phyloP scores from a whole-genome alignment of 2,329 filamentous ascomycete genomes.

The Claviceps sp. region DNA sequence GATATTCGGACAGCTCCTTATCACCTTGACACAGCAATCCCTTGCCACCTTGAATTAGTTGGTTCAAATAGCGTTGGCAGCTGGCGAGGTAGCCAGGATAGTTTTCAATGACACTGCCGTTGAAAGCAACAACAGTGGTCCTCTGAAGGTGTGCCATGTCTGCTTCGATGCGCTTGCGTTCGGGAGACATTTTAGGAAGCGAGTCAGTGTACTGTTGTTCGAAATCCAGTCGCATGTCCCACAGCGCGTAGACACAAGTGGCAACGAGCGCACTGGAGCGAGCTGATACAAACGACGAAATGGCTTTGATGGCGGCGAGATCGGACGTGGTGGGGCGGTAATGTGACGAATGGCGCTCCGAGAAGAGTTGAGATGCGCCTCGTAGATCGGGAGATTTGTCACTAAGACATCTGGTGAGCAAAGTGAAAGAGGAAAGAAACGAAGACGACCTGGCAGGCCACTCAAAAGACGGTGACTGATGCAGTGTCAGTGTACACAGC shows the following conservation, averaged over 20 bases:
- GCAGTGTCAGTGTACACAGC: slow-evolving; percentile 10
- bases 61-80: slow-evolving; percentile 51
- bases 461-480: background rate
- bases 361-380: slow-evolving; percentile 34
- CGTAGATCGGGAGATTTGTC: slow-evolving; percentile 30
- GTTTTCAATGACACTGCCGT: slow-evolving; percentile 66
- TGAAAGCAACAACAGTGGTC: slow-evolving; percentile 65
- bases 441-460: background rate
- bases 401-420: slow-evolving; percentile 15
- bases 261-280: slow-evolving; percentile 48
- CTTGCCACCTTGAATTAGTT: slow-evolving; percentile 30
- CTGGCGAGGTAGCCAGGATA: slow-evolving; percentile 54
- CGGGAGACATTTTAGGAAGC: slow-evolving; percentile 17
- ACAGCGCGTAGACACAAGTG: slow-evolving; percentile 44
- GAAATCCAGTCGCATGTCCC: slow-evolving; percentile 39
- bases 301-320: slow-evolving; percentile 34
- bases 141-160: slow-evolving; percentile 31
- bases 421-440: background rate
- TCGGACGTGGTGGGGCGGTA: slow-evolving; percentile 30
- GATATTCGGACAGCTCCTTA: slow-evolving; percentile 20
- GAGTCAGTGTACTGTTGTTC: slow-evolving; percentile 23
- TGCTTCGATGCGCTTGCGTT: slow-evolving; percentile 33
- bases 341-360: slow-evolving; percentile 33
- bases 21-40: slow-evolving; percentile 20
- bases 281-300: slow-evolving; percentile 41